These are phyloP conservation scores for Neospora caninum DNA, from an alignment of 169 alveolate genomes.

Conservation along the genomic window DNA sequence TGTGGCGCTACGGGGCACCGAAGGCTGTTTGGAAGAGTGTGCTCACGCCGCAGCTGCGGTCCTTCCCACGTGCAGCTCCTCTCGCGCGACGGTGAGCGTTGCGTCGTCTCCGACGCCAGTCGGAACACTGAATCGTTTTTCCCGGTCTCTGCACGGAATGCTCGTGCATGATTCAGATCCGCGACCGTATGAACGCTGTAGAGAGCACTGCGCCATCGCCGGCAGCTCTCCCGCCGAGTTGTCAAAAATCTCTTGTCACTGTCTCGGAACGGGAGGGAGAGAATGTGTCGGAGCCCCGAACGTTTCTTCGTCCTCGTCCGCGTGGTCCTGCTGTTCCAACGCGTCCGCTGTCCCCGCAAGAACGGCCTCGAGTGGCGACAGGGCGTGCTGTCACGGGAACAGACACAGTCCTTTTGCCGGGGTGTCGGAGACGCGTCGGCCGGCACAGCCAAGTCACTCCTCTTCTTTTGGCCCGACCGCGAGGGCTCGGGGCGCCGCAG, in stretches of 20 bases:
- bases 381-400: too few relatives aligned
- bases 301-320: background rate
- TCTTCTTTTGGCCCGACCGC: background rate
- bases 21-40: too few relatives aligned
- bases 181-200: background rate
- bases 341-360: background rate
- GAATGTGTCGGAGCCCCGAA: background rate
- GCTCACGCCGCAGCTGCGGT: background rate
- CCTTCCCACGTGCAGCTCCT: background rate
- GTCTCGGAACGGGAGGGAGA: background rate
- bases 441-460: background rate
- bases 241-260: background rate
- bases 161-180: background rate
- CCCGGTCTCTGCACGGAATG: background rate
- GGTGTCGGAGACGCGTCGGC: background rate
- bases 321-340: background rate
- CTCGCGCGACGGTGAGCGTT: background rate
- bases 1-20: too few relatives aligned
- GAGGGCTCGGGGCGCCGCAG: background rate
- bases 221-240: background rate
- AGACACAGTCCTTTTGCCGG: background rate
- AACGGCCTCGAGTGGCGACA: too few relatives aligned
- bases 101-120: background rate
- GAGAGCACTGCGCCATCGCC: background rate
- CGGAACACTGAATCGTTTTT: background rate